Base-by-base conservation (phyloP, 1,284 basidiomycete genomes). In the Irpex sp. region DNA sequence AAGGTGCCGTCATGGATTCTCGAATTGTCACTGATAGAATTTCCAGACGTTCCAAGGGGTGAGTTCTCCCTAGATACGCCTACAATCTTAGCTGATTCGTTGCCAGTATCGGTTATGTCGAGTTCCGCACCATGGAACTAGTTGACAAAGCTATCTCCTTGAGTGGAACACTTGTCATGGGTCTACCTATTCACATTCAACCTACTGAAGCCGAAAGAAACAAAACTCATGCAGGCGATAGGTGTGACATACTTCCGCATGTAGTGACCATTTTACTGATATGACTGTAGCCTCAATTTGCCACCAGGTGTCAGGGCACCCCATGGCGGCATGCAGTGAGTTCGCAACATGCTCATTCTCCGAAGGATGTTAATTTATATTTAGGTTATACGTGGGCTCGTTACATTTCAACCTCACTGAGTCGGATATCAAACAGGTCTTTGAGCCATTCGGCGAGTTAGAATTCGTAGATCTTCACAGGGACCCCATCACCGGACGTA, bases 391-490 rank as follows among this genome's bases (percentile, higher is more conserved):
- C 75, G 94, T 99, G 73, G 95, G 96, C 65, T 97, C 94, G 66
- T 80, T 99, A 56, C 94, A 98, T 76, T 98, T 97, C 82, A 95
- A 95, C 76, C 89, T 99, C 66, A 94, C 93, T 58, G 92, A 96
- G 77, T 91, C 94, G 68, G 96, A 99, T 81, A 92, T 99, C 77
- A 93, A 92, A 76, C 93, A 97, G 83, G 97, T 99, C 68, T 99
- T 99, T 77, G 95, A 97, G 74, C 95, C 97, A 3, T 99, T 99
- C 75, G 97, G 97, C 69, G 92, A 94, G 77, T 84, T 99, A 68
- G 96, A 97, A 77, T 97, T 97, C 79, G 96, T 99, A 73, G 97
- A 99, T 81, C 85, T 99, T 72, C 97, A 98, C 77, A 87, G 90
- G 71, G 95, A 98, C 76, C 90, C 93, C 5, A 88, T 84, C 80